These are phyloP conservation scores for Narthecium ossifragum DNA, from an alignment of 106 monocot species.

Conservation along the genomic window DNA sequence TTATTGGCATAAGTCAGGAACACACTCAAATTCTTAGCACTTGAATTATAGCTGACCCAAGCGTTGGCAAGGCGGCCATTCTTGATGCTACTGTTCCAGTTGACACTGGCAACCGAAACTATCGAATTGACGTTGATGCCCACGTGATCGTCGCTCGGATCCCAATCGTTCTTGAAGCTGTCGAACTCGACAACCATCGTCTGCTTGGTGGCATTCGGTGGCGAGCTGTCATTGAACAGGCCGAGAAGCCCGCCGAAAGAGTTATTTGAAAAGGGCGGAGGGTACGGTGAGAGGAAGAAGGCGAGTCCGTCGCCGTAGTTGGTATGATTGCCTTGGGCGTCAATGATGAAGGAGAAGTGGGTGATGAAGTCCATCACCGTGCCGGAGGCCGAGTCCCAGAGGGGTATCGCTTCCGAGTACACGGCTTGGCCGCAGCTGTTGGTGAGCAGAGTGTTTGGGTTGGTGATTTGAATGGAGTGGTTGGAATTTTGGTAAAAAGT, in stretches of 20 bases:
- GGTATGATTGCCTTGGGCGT: background rate
- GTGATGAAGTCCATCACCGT: slow-evolving; percentile 1
- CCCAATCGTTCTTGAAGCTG: slow-evolving; percentile 8
- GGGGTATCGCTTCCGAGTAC: background rate
- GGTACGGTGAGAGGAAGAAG: slow-evolving; percentile 13
- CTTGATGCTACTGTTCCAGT: background rate
- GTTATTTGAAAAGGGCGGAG: background rate
- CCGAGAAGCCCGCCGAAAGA: slow-evolving; percentile 9
- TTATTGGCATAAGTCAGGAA: background rate
- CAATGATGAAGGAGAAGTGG: slow-evolving; percentile 16
- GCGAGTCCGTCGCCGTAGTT: slow-evolving; percentile 8
- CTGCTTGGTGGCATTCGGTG: background rate
- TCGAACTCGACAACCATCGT: slow-evolving; percentile 37
- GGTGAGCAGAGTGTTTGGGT: background rate
- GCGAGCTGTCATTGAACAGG: slow-evolving; percentile 11
- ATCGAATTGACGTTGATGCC: slow-evolving; percentile 30
- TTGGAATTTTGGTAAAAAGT: background rate
- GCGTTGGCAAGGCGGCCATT: background rate
- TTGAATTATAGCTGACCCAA: slow-evolving; percentile 12
- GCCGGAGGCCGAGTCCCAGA: background rate
- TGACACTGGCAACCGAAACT: background rate
- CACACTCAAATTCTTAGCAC: background rate
- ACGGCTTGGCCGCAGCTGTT: slow-evolving; percentile 7
- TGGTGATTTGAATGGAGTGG: slow-evolving; percentile 9
- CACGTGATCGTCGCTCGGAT: slow-evolving; percentile 15